A percentile compares a stretch with the other conserved stretches of the same genome.
Evolutionary conservation across 73 alveolate genomes (phyloP).

Genomic region (Tetrahymena thermophila): DNA sequence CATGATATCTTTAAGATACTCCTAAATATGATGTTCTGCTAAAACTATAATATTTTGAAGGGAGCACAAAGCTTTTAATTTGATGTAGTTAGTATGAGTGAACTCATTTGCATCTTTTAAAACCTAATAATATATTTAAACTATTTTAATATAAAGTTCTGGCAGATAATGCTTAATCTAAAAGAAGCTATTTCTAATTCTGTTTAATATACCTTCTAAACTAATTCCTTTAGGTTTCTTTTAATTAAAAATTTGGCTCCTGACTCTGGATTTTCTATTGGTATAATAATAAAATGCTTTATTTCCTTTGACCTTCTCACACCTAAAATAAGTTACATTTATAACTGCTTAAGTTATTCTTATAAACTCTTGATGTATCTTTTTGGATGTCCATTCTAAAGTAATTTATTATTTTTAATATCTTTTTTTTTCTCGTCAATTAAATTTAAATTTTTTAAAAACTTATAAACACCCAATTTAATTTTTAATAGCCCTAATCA

Average conservation of each 20-base stretch:
- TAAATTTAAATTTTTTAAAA: not conserved
- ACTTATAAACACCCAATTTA: not conserved
- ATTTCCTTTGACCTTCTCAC: not conserved
- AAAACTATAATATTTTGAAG: conserved; percentile 11
- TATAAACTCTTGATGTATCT: not conserved
- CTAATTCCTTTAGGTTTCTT: not conserved
- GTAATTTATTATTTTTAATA: not conserved
- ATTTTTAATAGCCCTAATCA: not conserved
- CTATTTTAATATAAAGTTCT: not conserved
- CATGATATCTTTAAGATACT: conserved; percentile 18
- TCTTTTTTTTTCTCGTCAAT: not conserved
- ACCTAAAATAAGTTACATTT: not conserved
- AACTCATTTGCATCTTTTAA: conserved; percentile 31
- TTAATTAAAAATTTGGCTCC: not conserved
- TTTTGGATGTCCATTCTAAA: not conserved
- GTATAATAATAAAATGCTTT: not conserved
- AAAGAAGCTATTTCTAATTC: not conserved
- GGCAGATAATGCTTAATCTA: not conserved
- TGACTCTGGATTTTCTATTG: not conserved
- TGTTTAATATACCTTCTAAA: not conserved
- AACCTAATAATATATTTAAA: not conserved
- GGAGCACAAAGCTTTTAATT: conserved; percentile 11
- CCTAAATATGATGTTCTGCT: conserved; percentile 17
- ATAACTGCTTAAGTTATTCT: not conserved
- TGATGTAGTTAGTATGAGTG: not conserved